These are phyloP conservation scores for Knoxia roxburghii DNA, from an alignment of 257 asterid genomes.

Conservation along the genomic window DNA sequence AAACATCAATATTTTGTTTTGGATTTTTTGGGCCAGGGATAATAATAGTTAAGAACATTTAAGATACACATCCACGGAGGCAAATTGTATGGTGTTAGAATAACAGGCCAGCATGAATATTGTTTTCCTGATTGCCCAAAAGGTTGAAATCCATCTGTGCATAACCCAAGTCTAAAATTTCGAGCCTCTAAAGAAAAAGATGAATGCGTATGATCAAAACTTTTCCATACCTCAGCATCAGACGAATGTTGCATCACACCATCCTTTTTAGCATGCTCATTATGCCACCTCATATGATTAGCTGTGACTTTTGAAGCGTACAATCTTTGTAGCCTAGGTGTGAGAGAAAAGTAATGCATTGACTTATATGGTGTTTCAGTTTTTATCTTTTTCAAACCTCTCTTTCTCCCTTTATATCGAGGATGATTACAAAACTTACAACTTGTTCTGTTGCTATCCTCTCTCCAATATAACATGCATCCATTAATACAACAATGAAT, in stretches of 20 bases:
- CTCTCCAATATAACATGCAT: too few relatives aligned
- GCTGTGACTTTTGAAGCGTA: background rate
- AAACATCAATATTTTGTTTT: background rate
- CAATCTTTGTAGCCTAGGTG: background rate
- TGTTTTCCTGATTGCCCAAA: background rate
- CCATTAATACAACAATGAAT: too few relatives aligned
- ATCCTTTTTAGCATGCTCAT: background rate
- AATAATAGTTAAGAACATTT: too few relatives aligned
- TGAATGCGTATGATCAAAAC: background rate
- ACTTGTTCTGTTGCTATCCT: too few relatives aligned
- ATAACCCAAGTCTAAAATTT: background rate
- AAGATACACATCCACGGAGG: background rate
- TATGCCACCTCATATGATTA: background rate
- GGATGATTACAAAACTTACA: too few relatives aligned
- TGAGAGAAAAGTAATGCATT: background rate
- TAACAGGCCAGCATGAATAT: constrained; percentile 9
- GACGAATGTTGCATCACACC: constrained; percentile 6
- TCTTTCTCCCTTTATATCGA: too few relatives aligned
- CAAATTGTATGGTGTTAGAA: constrained; percentile 2
- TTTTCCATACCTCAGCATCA: constrained; percentile 7
- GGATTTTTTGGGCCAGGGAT: background rate
- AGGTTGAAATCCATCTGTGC: background rate
- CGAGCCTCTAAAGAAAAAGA: background rate
- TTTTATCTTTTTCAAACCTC: too few relatives aligned
- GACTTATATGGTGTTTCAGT: background rate